Base-by-base conservation (phyloP, 129 eudicot species). In the Flaveria linearis region DNA sequence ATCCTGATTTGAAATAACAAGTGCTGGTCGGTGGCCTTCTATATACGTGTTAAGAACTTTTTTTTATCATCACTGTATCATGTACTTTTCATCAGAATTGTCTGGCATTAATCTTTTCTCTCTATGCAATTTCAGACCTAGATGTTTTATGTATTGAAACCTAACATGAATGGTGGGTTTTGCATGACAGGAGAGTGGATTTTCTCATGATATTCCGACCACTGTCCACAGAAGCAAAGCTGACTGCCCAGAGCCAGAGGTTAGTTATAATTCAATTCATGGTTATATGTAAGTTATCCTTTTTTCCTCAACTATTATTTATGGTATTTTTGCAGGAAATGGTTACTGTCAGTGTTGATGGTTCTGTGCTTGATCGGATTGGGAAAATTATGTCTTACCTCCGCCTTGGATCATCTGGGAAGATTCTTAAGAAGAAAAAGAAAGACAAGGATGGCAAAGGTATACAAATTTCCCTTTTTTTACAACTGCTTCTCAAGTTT, bases 161-260 rank as follows among this genome's bases (percentile, higher is more conserved):
- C 43, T 78, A 66, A 85, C 85, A 26, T 73, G 52, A 74, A 23
- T 66, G 26, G 9, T 15, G 46, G 62, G 76, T 77, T 61, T 58
- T 83, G 69, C 60, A 50, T 81, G 78, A 50, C 91, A 94, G 98
- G 98, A 94, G 78, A 84, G 77, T 80, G 92, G 92, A 20, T 91
- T 87, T 86, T 88, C 90, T 74, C 88, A 94, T 78, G 98, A 94
- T 77, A 94, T 94, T 62, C 98, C 98, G 9, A 94, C 98, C 33
- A 91, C 97, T 51, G 87, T 94, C 78, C 90, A 94, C 77, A 89
- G 97, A 82, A 94, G 98, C 82, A 94, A 91, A 86, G 97, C 97
- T 64, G 98, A 94, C 72, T 94, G 98, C 82, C 98, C 98, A 55
- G 91, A 88, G 45, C 98, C 96, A 55, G 98, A 94, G 98, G 98